These are phyloP conservation scores for Raddia distichophylla DNA, from an alignment of 176 grass and related monocot species.

Conservation along the genomic window DNA sequence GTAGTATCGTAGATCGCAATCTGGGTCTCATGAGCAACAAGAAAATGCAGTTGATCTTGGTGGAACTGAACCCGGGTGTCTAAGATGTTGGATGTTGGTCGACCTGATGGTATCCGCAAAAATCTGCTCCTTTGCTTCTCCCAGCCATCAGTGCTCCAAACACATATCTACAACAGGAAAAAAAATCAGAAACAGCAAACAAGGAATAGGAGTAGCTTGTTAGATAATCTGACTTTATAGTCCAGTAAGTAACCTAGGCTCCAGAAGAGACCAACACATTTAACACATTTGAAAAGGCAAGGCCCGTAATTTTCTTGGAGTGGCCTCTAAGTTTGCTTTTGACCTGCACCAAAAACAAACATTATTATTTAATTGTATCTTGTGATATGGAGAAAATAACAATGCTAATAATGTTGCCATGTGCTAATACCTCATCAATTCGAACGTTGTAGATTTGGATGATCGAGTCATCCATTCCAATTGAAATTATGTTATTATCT, in stretches of 20 bases:
- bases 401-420: conserved; percentile 2
- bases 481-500: conserved; percentile 99
- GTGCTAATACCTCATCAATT: conserved; percentile 83
- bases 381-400: conserved; percentile 22
- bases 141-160: conserved; percentile 96
- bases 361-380: background rate
- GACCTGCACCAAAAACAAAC: conserved; percentile 57
- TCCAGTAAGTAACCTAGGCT: conserved; percentile 76
- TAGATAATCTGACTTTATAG: conserved; percentile 19
- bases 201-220: conserved; percentile 11
- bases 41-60: conserved; percentile 93
- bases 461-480: conserved; percentile 98
- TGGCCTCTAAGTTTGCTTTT: conserved; percentile 98
- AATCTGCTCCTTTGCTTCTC: conserved; percentile 84
- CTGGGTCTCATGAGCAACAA: conserved; percentile 97
- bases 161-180: conserved; percentile 71
- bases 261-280: conserved; percentile 94
- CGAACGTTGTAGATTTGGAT: conserved; percentile 99
- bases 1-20: conserved; percentile 92
- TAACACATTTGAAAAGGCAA: conserved; percentile 92
- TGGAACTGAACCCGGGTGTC: conserved; percentile 97
- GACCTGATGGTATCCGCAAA: conserved; percentile 74
- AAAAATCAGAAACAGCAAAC: conserved; percentile 22
- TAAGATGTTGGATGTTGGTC: conserved; percentile 66
- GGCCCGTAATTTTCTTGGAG: conserved; percentile 97